Evolutionary conservation across 768 basidiomycete genomes (phyloP).

Genomic region (Mycena latifolia): DNA sequence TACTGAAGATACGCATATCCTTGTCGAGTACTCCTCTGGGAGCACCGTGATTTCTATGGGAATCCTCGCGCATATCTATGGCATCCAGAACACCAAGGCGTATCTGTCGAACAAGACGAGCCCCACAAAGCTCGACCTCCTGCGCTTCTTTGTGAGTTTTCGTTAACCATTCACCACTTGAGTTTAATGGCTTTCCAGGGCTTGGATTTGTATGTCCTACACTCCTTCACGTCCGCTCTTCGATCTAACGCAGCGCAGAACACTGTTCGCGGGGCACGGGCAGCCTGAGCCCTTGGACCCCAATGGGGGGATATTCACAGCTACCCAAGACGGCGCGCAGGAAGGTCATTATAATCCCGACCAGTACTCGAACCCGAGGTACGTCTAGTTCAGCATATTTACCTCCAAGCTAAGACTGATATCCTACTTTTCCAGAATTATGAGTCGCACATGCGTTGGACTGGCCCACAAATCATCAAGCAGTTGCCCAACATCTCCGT

Average conservation of each 20-base stretch:
- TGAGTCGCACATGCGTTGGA: slow-evolving; percentile 42
- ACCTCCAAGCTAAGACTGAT: background rate
- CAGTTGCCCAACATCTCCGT: slow-evolving; percentile 40
- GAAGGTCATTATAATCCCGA: slow-evolving; percentile 37
- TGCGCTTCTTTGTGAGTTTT: slow-evolving; percentile 41
- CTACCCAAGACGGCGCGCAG: slow-evolving; percentile 33
- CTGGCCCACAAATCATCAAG: slow-evolving; percentile 41
- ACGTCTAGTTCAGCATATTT: background rate
- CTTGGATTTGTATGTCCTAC: slow-evolving; percentile 13
- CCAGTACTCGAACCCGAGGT: slow-evolving; percentile 41
- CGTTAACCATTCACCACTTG: too few species aligned
- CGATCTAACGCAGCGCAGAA: slow-evolving; percentile 22
- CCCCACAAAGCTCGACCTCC: slow-evolving; percentile 37
- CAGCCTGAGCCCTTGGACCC: slow-evolving; percentile 39
- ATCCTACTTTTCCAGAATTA: slow-evolving; percentile 34
- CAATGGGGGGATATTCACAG: slow-evolving; percentile 40
- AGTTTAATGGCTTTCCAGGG: slow-evolving; percentile 16
- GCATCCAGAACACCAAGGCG: slow-evolving; percentile 39
- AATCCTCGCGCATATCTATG: slow-evolving; percentile 38
- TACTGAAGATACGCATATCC: slow-evolving; percentile 37
- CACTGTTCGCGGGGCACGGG: slow-evolving; percentile 38
- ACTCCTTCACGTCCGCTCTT: fast-evolving
- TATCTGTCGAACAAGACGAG: slow-evolving; percentile 42
- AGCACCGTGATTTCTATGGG: slow-evolving; percentile 42
- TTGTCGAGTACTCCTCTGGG: slow-evolving; percentile 43